Conservation (phyloP, 495 filamentous ascomycete species). For the Tuber microsphaerosporum region DNA sequence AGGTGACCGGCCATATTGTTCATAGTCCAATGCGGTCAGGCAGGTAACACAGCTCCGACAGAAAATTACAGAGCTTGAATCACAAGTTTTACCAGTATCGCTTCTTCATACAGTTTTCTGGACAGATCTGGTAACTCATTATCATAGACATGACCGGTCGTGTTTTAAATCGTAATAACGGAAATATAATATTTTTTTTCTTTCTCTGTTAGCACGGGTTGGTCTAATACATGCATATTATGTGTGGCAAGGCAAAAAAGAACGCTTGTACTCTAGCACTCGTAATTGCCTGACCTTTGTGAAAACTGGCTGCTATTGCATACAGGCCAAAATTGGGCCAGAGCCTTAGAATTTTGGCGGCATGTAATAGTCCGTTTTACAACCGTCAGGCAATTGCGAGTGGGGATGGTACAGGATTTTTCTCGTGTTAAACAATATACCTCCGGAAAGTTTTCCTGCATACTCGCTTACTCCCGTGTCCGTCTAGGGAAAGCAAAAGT, state of each 20-base stretch:
- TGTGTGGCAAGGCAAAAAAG: slow-evolving; percentile 19
- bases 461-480: slow-evolving; percentile 22
- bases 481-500: slow-evolving; percentile 7
- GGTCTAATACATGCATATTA: slow-evolving; percentile 25
- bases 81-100: neutral
- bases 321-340: too few species aligned
- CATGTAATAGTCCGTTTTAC: too few species aligned
- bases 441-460: slow-evolving; percentile 8
- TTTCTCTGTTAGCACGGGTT: slow-evolving; percentile 16
- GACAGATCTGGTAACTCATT: neutral
- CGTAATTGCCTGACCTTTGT: too few species aligned
- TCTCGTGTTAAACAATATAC: slow-evolving; percentile 10
- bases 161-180: slow-evolving; percentile 6
- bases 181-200: slow-evolving; percentile 6
- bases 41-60: neutral
- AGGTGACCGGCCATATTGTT: neutral
- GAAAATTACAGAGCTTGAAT: slow-evolving; percentile 2
- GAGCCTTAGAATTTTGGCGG: too few species aligned
- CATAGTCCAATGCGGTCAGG: neutral
- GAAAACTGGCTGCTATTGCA: too few species aligned
- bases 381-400: neutral
- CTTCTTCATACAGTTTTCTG: neutral
- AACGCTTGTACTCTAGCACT: slow-evolving; percentile 14
- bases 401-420: slow-evolving; percentile 31
- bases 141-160: neutral